A percentile compares a stretch with the other conserved stretches of the same genome.
phyloP scores from a whole-genome alignment of 495 filamentous ascomycete species.

The Aspergillus panamensis region DNA sequence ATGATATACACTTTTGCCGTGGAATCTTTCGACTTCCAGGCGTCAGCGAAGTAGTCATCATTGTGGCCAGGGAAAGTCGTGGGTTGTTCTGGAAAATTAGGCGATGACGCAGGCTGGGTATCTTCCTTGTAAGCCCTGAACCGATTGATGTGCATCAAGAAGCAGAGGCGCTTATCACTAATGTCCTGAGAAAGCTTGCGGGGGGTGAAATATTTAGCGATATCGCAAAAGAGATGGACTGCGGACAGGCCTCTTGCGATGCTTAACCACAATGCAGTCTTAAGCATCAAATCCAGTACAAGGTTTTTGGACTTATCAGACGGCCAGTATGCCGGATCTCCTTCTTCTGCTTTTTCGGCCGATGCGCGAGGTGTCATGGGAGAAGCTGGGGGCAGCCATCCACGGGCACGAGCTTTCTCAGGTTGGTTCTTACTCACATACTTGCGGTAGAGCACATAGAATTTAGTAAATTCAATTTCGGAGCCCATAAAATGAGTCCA shows the following conservation, averaged over 20 bases:
- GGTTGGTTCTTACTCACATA: slow-evolving; percentile 13
- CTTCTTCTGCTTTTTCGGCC: slow-evolving; percentile 1
- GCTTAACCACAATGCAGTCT: slow-evolving; percentile 26
- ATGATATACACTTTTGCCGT: not conserved
- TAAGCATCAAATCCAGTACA: slow-evolving; percentile 20
- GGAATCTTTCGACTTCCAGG: slow-evolving; percentile 14
- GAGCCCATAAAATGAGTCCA: slow-evolving; percentile 51
- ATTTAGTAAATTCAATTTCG: slow-evolving; percentile 59
- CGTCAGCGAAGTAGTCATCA: slow-evolving; percentile 22
- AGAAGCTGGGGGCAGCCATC: slow-evolving; percentile 20
- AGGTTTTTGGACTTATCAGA: not conserved
- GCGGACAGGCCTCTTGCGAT: slow-evolving; percentile 27
- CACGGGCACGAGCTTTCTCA: slow-evolving; percentile 16
- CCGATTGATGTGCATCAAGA: slow-evolving; percentile 21
- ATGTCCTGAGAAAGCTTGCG: slow-evolving; percentile 1
- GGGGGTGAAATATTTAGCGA: slow-evolving; percentile 20
- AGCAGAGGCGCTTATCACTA: slow-evolving; percentile 6
- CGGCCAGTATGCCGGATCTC: slow-evolving; percentile 19
- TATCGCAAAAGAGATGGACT: slow-evolving; percentile 31
- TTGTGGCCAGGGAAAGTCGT: slow-evolving; percentile 5
- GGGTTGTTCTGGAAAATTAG: slow-evolving; percentile 9
- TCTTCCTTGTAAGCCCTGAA: slow-evolving; percentile 14
- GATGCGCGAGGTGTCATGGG: slow-evolving; percentile 15
- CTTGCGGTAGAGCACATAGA: slow-evolving; percentile 46
- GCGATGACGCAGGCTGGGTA: slow-evolving; percentile 4